Evolutionary conservation across 345 rosid genomes (phyloP), one percentile per base, ranked within the genome.

Genomic region (Arabis hirsuta): DNA sequence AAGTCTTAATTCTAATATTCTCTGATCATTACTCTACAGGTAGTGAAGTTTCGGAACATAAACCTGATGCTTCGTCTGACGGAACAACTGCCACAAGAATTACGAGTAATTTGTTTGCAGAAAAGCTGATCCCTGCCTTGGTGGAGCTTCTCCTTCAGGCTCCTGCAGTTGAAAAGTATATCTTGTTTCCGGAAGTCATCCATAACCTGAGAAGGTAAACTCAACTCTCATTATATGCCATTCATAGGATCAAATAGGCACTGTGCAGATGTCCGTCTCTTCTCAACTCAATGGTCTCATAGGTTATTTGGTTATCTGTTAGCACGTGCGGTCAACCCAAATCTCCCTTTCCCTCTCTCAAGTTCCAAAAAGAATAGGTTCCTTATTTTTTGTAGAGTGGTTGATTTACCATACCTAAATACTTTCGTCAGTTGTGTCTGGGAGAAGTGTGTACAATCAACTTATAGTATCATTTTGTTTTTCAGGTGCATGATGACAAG

Each of bases 401-500:
- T 62, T 39, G 36, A 45, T 41, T 19, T 46, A 46, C 13, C 38
- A 46, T 46, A 7, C 27, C 58, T 54, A 12, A 16, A 4, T 38
- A 45, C 63, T 38, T 38, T 26, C 39, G n/a, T 48, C 20, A 50
- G 42, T 11, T 42, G 52, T 60, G 36, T 54, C 27, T 46, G 74
- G 56, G 64, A 60, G 12, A 55, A 76, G 6, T 22, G 56, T 54
- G 27, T 75, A 19, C 14, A 34, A 11, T 62, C 47, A 46, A 68
- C 79, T 41, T 71, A 58, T 48, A 62, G 5, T 41, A 34, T 78
- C 65, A 39, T 70, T 55, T 58, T 72, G 54, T 41, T 61, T 62
- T 54, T 63, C 65, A 91, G 97, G 88, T 91, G 91, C 80, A 95
- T 91, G 99, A 90, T 89, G 73, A 84, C 89, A 55, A 87, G 99